phyloP scores from a whole-genome alignment of 768 basidiomycete species.

The Pulveroboletus sp. region DNA sequence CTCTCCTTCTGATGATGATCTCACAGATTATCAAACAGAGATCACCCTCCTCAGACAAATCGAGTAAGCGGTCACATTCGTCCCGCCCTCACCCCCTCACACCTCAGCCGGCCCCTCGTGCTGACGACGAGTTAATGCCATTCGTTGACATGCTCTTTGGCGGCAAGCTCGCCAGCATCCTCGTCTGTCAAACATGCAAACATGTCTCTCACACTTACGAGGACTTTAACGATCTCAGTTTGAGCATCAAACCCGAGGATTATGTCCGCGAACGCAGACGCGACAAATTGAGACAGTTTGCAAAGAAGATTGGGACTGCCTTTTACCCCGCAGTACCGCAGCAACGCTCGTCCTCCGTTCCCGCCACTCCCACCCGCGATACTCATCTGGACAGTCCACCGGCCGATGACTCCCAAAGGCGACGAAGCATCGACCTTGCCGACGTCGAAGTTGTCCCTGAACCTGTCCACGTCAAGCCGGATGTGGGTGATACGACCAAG shows the following conservation, averaged over 20 bases:
- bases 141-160: conserved; percentile 91
- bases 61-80: conserved; percentile 20
- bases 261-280: conserved; percentile 69
- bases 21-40: conserved; percentile 76
- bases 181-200: conserved; percentile 93
- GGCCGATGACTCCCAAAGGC: conserved; percentile 23
- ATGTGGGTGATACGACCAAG: neutral
- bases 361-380: conserved; percentile 35
- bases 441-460: conserved; percentile 30
- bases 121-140: conserved; percentile 53
- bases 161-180: conserved; percentile 82
- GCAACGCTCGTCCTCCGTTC: conserved; percentile 57
- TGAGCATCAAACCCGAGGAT: conserved; percentile 83
- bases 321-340: conserved; percentile 27
- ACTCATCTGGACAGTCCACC: conserved; percentile 30
- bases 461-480: conserved; percentile 4
- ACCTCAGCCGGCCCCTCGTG: conserved; percentile 6
- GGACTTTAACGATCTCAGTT: conserved; percentile 89
- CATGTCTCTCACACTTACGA: conserved; percentile 76
- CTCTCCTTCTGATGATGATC: neutral
- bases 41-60: conserved; percentile 39
- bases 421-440: conserved; percentile 30
- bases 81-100: neutral
- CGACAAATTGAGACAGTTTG: conserved; percentile 70
- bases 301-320: conserved; percentile 48